Percentiles rank a stretch among this genome's conserved stretches.
These are phyloP conservation scores for Aphanoascus verrucosus DNA, from an alignment of 2,329 filamentous ascomycete genomes.

Conservation along the genomic window DNA sequence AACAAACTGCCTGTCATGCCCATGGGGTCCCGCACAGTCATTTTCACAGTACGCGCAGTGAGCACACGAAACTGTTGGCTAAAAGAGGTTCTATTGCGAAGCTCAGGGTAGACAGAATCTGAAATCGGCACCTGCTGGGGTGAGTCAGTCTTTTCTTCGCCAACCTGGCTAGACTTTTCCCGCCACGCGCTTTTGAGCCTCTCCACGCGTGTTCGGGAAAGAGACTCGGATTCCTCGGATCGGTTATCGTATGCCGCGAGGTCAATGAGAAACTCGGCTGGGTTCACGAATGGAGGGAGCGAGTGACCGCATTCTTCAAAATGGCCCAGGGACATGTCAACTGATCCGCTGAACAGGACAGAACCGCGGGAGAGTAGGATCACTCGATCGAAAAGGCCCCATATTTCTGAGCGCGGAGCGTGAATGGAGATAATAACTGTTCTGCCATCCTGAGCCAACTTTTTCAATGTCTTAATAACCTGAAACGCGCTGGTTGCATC, in stretches of 20 bases:
- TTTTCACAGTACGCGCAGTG: constrained; percentile 57
- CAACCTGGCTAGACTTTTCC: not conserved
- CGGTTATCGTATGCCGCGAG: constrained; percentile 64
- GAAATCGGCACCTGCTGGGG: not conserved
- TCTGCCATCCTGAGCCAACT: constrained; percentile 54
- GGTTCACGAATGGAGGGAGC: constrained; percentile 63
- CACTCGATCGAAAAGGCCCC: constrained; percentile 63
- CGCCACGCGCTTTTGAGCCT: constrained; percentile 52
- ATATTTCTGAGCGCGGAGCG: constrained; percentile 68
- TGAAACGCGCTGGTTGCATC: constrained; percentile 70
- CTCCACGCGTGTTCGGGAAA: constrained; percentile 51
- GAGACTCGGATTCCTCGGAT: constrained; percentile 52
- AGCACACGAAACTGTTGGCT: constrained; percentile 54
- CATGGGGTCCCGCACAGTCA: constrained; percentile 65
- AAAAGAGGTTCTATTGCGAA: constrained; percentile 45
- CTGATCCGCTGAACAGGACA: constrained; percentile 56
- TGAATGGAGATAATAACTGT: constrained; percentile 67
- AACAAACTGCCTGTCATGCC: constrained; percentile 60
- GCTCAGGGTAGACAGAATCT: not conserved
- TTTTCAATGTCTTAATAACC: constrained; percentile 58
- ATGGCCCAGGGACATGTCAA: constrained; percentile 50
- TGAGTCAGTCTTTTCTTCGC: not conserved
- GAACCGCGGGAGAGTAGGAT: constrained; percentile 57
- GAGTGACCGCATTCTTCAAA: constrained; percentile 52
- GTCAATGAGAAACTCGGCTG: constrained; percentile 66